These are phyloP conservation scores for Camellia granthamiana DNA, from an alignment of 148 eudicot species.

Conservation along the genomic window DNA sequence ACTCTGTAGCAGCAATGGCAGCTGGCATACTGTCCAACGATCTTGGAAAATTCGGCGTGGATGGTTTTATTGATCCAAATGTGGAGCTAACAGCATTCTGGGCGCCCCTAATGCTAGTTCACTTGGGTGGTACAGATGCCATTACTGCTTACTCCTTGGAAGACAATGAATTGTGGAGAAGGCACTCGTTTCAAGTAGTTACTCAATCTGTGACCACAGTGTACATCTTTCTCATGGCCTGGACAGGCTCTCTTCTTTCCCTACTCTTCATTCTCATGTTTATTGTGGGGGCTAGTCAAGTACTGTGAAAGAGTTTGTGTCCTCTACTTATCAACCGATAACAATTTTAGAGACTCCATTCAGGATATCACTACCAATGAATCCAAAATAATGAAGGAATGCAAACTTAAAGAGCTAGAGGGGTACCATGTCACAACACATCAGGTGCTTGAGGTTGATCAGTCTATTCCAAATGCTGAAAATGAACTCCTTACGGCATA, in stretches of 20 bases:
- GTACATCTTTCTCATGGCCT: background rate
- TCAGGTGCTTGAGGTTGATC: background rate
- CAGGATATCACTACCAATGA: background rate
- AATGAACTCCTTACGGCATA: background rate
- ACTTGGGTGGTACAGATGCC: constrained; percentile 1
- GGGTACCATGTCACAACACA: background rate
- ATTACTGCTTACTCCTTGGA: constrained; percentile 17
- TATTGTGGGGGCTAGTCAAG: constrained; percentile 9
- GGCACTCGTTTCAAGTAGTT: constrained; percentile 1
- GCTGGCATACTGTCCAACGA: background rate
- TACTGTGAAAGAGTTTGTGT: constrained; percentile 11
- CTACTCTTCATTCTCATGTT: constrained; percentile 6
- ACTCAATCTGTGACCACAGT: background rate
- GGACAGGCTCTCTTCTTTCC: background rate
- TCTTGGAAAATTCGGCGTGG: background rate
- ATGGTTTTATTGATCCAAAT: fast-evolving
- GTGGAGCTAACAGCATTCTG: background rate
- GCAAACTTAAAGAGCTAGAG: constrained; percentile 3
- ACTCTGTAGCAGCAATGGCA: background rate
- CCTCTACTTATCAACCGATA: constrained; percentile 8
- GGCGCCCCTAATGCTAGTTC: constrained; percentile 15
- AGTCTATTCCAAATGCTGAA: background rate
- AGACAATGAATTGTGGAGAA: constrained; percentile 28
- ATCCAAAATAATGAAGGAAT: background rate
- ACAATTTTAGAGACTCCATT: constrained; percentile 8